Conservation (phyloP, 2,329 filamentous ascomycete species). For the Stagonosporopsis cucurbitacearum region DNA sequence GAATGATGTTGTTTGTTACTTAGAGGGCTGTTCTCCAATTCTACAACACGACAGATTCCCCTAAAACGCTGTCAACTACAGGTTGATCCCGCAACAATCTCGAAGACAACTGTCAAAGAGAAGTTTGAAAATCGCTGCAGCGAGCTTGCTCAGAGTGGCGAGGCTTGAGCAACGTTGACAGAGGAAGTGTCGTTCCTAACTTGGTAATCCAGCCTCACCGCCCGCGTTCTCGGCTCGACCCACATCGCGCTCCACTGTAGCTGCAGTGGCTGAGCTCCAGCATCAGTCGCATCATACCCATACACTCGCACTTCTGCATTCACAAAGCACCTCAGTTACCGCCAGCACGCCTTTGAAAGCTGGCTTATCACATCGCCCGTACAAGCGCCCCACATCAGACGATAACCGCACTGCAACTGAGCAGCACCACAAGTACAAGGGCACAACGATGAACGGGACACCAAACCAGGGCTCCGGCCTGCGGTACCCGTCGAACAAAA, state of each 20-base stretch:
- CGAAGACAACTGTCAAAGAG: no score
- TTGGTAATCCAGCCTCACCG: constrained; percentile 20
- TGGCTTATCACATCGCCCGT: constrained; percentile 11
- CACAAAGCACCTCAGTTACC: constrained; percentile 20
- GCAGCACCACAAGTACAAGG: constrained; percentile 19
- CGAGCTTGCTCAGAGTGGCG: no score
- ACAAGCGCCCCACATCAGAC: constrained; percentile 14
- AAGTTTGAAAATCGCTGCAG: no score
- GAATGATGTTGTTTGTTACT: no score
- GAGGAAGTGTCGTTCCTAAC: not conserved
- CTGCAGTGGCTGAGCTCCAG: constrained; percentile 16
- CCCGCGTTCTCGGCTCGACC: constrained; percentile 27
- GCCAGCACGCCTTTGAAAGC: constrained; percentile 5
- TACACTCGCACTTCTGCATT: constrained; percentile 21
- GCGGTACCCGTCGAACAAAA: constrained; percentile 88
- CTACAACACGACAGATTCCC: no score
- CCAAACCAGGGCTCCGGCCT: constrained; percentile 60
- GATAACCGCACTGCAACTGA: constrained; percentile 8
- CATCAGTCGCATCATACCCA: constrained; percentile 34
- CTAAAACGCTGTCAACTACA: no score
- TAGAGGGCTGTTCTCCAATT: no score
- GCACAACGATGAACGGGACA: constrained; percentile 35
- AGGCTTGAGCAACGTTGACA: not conserved
- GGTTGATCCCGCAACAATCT: no score
- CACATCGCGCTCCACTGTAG: constrained; percentile 28